These are phyloP conservation scores for Fusarium succisae DNA, from an alignment of 2,329 filamentous ascomycete genomes.

Conservation along the genomic window DNA sequence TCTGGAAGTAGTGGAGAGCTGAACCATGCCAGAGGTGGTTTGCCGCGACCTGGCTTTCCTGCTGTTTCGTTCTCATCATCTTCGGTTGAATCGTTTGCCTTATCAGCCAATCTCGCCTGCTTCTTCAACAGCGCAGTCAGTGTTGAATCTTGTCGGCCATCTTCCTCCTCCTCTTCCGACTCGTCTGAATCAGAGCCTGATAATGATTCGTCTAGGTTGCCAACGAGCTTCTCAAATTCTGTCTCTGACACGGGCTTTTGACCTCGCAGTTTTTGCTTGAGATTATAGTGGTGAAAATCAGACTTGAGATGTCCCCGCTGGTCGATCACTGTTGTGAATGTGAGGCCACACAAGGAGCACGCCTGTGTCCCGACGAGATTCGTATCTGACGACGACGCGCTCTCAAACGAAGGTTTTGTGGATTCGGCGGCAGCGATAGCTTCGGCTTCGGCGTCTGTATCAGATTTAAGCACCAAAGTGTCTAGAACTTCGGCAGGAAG, in stretches of 20 bases:
- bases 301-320: conserved; percentile 88
- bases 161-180: conserved; percentile 72
- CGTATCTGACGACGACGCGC: conserved; percentile 44
- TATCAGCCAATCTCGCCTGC: conserved; percentile 77
- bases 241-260: conserved; percentile 75
- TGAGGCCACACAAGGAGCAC: conserved; percentile 81
- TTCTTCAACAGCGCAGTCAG: conserved; percentile 82
- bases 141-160: conserved; percentile 70
- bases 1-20: conserved; percentile 76
- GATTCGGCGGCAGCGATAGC: conserved; percentile 32
- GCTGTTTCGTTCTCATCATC: conserved; percentile 51
- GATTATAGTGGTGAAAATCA: conserved; percentile 91
- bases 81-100: conserved; percentile 58
- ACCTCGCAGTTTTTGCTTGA: conserved; percentile 89
- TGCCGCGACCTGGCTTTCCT: conserved; percentile 66
- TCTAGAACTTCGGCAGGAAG: conserved; percentile 78
- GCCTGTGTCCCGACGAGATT: conserved; percentile 72
- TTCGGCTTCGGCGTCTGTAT: conserved; percentile 42
- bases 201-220: conserved; percentile 87
- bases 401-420: conserved; percentile 37
- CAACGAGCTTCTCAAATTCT: conserved; percentile 88
- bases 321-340: conserved; percentile 78
- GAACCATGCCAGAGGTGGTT: conserved; percentile 86
- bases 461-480: conserved; percentile 64
- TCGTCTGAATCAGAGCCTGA: conserved; percentile 85